A percentile compares a stretch with the other conserved stretches of the same genome.
phyloP scores from a whole-genome alignment of 805 yeast species.

The Nakazawaea peltata region DNA sequence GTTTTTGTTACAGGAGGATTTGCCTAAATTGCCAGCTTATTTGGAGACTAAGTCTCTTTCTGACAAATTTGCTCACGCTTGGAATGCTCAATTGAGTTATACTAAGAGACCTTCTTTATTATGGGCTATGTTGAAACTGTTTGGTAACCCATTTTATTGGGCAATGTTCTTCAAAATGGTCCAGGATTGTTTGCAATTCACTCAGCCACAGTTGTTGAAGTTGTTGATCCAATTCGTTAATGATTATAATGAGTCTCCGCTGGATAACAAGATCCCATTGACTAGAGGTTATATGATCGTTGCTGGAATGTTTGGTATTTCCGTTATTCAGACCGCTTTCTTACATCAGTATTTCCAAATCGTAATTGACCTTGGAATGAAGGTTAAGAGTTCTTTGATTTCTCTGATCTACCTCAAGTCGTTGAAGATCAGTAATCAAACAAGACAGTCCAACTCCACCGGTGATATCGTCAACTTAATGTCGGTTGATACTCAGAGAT shows the following conservation, averaged over 20 bases:
- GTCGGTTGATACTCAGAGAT: constrained; percentile 89
- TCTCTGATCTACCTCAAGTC: constrained; percentile 64
- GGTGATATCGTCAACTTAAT: constrained; percentile 93
- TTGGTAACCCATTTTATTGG: constrained; percentile 60
- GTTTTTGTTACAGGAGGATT: constrained; percentile 44
- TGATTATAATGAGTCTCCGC: constrained; percentile 31
- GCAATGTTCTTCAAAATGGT: constrained; percentile 67
- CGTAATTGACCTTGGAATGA: constrained; percentile 70
- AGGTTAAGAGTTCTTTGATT: constrained; percentile 61
- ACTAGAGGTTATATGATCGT: constrained; percentile 74
- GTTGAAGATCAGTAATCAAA: constrained; percentile 60
- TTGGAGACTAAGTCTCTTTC: constrained; percentile 50
- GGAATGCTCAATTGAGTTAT: constrained; percentile 46
- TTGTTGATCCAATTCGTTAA: constrained; percentile 54
- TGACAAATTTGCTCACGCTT: constrained; percentile 40
- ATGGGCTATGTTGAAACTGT: constrained; percentile 54
- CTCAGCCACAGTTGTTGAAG: constrained; percentile 80
- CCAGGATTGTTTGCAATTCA: constrained; percentile 76
- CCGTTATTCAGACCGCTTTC: constrained; percentile 69
- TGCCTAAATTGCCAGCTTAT: constrained; percentile 69
- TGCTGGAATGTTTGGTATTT: constrained; percentile 62
- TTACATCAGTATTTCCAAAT: constrained; percentile 76
- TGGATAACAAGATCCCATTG: constrained; percentile 44
- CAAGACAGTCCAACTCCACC: constrained; percentile 62
- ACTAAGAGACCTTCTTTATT: constrained; percentile 24